Base-by-base conservation (phyloP, 495 filamentous ascomycete genomes). In the Aspergillus biplanus region DNA sequence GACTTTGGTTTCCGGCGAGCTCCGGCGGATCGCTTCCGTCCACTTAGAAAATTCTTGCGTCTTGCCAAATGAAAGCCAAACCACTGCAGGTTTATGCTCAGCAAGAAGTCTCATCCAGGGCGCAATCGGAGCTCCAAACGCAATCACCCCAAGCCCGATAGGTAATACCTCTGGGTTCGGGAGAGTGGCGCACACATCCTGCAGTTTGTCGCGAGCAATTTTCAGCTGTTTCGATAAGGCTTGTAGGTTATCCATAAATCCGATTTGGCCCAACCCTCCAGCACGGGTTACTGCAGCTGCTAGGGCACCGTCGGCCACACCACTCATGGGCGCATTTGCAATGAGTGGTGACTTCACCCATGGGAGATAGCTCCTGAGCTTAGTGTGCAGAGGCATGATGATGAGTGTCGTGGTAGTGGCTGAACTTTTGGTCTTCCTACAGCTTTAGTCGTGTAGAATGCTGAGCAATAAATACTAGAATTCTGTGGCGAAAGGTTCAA, bases 1-100 rank as follows among this genome's bases (percentile, higher is more conserved):
- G 56, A 90, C 78, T 61, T 80, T 81, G 5, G 83, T 84, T 62
- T 7, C 73, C 79, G 1, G 67, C 74, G 32, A 65, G 71, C 15
- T 81, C 73, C 7, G 7, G 1, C 52, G 52, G 31, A 54, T 54
- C 16, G 33, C 33, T 6, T 21, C 52, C 7, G 52, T 54, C 52
- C 52, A 54, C 21, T 27, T 6, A 1, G 16, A 7, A 31, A 54
- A 54, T 13, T 21, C 52, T 85, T 74, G 8, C 63, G 61, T 13
- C 66, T 53, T 3, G 80, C 76, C 89, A 88, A 91, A 2, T 61
- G 56, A 91, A 27, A 92, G 75, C 89, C 89, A 92, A 13, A 81
- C 81, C 2, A 88, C 89, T 15, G 76, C 77, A 1, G 90, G 89
- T 5, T 66, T 69, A 61, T 83, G 75, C 15, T 71, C 63, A 21